phyloP scores from a whole-genome alignment of 2,329 filamentous ascomycete species.

The Claviceps cyperi region DNA sequence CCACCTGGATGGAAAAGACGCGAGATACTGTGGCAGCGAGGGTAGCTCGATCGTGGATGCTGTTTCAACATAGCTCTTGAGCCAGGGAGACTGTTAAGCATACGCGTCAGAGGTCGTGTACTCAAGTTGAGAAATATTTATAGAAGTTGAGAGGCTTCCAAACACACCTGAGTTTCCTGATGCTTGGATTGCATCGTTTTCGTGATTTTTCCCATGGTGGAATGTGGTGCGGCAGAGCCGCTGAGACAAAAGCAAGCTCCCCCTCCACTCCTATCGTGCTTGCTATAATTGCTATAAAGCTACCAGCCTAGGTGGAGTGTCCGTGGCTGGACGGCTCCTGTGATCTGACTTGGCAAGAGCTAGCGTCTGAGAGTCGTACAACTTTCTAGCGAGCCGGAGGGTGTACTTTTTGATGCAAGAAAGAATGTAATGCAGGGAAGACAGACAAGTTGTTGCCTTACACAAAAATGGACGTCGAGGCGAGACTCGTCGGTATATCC shows the following conservation, averaged over 20 bases:
- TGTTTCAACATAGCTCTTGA: conserved; percentile 64
- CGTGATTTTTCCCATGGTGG: conserved; percentile 54
- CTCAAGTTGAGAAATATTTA: not conserved
- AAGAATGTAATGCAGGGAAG: not conserved
- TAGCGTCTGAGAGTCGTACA: not conserved
- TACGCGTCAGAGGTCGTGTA: not conserved
- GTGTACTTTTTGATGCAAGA: not conserved
- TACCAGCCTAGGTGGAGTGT: conserved; percentile 17
- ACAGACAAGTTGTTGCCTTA: not conserved
- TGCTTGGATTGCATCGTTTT: conserved; percentile 54
- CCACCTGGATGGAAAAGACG: conserved; percentile 77
- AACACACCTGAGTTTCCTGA: conserved; percentile 48
- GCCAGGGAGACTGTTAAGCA: conserved; percentile 60
- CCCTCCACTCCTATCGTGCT: conserved; percentile 38
- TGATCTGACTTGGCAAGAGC: not conserved
- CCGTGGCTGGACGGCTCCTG: conserved; percentile 19
- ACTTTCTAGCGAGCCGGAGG: no score
- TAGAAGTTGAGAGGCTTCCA: not conserved
- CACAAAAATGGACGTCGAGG: not conserved
- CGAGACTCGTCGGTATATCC: not conserved
- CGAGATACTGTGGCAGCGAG: conserved; percentile 62
- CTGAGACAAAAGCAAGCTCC: conserved; percentile 32
- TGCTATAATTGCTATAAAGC: conserved; percentile 27
- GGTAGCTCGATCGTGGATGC: conserved; percentile 57
- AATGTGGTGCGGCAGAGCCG: conserved; percentile 43